Evolutionary conservation across 345 rosid genomes (phyloP), one percentile per base, ranked within the genome.

Genomic region (Ceriops tagal): DNA sequence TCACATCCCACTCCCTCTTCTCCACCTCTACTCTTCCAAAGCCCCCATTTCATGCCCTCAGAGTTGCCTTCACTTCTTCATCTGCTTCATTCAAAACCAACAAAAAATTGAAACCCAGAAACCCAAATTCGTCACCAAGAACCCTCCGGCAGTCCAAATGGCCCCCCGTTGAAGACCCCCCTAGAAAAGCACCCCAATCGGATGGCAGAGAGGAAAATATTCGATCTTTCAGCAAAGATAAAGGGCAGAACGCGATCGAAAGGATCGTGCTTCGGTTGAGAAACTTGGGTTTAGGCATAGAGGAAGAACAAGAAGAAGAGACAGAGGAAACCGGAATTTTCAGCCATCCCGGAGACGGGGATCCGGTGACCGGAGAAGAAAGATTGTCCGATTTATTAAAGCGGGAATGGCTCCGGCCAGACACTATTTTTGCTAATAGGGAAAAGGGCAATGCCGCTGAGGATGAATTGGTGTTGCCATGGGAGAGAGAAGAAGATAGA

Each of bases 371-470:
- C 0, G 99, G 99, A 43, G 92, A 92, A 67, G 97, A 95, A 83
- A 85, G 83, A 43, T 68, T 95, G 37, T 88, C 90, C 6, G 98
- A 92, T 73, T 69, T 96, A 64, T 80, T 96, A 85, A 81, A 75
- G 70, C 82, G 93, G 51, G 97, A 92, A 67, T 92, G 99, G 99
- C 73, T 89, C 13, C 83, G 97, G 34, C 99, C 99, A 22, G 96
- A 92, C 71, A 76, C 86, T 63, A 81, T 86, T 28, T 64, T 90
- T 5, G 75, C 58, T 46, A 68, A 71, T 59, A 65, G 64, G 0
- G 61, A 15, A 30, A 13, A 21, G 39, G 73, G 58, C 0, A 72
- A 78, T 24, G 89, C 81, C 60, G 83, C 67, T 15, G 84, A 79
- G 34, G 79, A 75, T 24, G 77, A 66, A 2, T 47, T 51, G 47